Evolutionary conservation across 306 rosid genomes (phyloP).

Genomic region (Dryas drummondii): DNA sequence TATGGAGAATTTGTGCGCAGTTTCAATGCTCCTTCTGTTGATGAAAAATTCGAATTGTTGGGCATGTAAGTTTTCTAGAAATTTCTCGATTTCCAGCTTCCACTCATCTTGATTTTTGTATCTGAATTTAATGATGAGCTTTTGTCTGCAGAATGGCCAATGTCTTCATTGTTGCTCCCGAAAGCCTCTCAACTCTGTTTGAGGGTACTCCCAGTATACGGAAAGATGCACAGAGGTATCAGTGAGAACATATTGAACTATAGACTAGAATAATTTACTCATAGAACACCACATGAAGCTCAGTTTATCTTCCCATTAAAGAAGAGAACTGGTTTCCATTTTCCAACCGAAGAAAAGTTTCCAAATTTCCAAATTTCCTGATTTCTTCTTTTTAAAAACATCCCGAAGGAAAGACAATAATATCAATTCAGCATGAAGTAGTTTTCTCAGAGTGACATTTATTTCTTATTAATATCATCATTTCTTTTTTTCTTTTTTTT

Average conservation of each 20-base stretch:
- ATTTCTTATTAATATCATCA: background rate
- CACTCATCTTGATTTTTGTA: background rate
- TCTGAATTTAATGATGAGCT: slow-evolving; percentile 29
- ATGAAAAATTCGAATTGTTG: slow-evolving; percentile 90
- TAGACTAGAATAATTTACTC: background rate
- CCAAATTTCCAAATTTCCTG: background rate
- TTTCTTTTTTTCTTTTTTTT: too few species aligned
- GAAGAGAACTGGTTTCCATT: background rate
- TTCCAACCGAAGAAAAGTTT: background rate
- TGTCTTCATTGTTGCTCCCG: slow-evolving; percentile 98
- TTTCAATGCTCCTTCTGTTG: slow-evolving; percentile 85
- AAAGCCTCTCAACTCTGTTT: slow-evolving; percentile 85
- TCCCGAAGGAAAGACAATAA: background rate
- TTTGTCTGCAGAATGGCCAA: slow-evolving; percentile 79
- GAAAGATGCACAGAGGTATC: slow-evolving; percentile 91
- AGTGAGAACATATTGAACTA: background rate
- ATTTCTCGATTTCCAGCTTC: slow-evolving; percentile 17
- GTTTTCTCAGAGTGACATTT: background rate
- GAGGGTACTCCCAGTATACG: slow-evolving; percentile 99
- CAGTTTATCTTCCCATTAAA: slow-evolving; percentile 1
- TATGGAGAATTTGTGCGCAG: slow-evolving; percentile 96
- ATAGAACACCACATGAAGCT: background rate
- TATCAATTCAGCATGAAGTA: background rate
- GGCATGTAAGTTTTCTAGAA: slow-evolving; percentile 78
- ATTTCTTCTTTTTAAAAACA: background rate